Percentiles rank a stretch among this genome's conserved stretches.
Conservation (phyloP, 2,329 filamentous ascomycete genomes). For the Aspergillus nomiae region DNA sequence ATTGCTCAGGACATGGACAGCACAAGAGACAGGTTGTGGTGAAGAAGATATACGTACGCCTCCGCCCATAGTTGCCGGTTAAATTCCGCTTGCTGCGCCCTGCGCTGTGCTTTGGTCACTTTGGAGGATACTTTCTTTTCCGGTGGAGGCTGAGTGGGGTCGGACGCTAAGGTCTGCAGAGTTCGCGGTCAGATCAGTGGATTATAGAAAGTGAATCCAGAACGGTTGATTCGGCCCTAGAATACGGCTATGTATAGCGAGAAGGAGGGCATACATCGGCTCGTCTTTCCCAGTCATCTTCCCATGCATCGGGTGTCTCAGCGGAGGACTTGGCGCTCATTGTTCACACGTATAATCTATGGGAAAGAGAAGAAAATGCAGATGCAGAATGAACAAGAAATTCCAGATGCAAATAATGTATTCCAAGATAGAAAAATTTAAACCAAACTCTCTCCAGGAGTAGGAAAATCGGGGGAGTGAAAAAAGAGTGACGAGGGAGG, state of each 20-base stretch:
- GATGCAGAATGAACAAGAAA: background rate
- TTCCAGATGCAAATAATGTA: background rate
- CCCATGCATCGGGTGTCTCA: slow-evolving; percentile 78
- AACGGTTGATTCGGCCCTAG: background rate
- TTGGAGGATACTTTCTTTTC: slow-evolving; percentile 53
- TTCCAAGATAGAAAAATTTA: background rate
- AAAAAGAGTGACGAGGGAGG: slow-evolving; percentile 6
- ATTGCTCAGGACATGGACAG: background rate
- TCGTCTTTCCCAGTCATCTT: slow-evolving; percentile 83
- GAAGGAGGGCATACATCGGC: slow-evolving; percentile 62
- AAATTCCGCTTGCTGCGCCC: slow-evolving; percentile 77
- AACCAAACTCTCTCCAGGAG: background rate
- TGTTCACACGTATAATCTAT: slow-evolving; percentile 7
- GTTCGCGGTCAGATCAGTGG: background rate
- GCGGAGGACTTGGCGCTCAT: slow-evolving; percentile 49
- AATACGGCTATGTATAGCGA: background rate
- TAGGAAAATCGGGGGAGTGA: background rate
- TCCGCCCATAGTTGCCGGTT: slow-evolving; percentile 88
- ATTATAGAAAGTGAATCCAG: background rate
- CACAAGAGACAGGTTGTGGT: background rate
- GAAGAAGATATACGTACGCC: slow-evolving; percentile 58
- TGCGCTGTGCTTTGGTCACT: slow-evolving; percentile 73
- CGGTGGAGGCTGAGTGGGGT: slow-evolving; percentile 40
- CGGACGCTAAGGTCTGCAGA: slow-evolving; percentile 42
- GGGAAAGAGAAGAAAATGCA: background rate